These are phyloP conservation scores for Camelina sativa DNA, from an alignment of 345 rosid genomes.

Conservation along the genomic window DNA sequence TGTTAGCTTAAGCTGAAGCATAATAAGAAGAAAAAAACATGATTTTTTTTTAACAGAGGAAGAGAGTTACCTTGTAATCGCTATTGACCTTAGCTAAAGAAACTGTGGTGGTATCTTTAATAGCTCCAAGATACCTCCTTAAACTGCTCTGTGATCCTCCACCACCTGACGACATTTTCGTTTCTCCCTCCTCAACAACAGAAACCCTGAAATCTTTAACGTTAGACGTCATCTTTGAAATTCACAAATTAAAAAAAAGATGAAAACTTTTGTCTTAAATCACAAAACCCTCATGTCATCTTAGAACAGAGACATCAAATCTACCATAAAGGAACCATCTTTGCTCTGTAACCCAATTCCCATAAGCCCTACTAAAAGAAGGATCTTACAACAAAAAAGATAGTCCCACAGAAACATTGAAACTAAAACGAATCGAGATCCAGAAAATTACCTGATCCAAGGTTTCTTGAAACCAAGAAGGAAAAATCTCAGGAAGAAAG, in stretches of 20 bases:
- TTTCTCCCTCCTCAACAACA: slow-evolving; percentile 46
- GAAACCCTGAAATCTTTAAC: slow-evolving; percentile 23
- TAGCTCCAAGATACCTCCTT: slow-evolving; percentile 93
- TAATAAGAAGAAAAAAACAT: background rate
- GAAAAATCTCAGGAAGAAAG: slow-evolving; percentile 34
- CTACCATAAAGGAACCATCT: background rate
- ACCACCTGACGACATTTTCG: slow-evolving; percentile 70
- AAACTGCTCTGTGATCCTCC: slow-evolving; percentile 87
- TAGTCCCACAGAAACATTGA: background rate
- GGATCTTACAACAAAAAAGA: background rate
- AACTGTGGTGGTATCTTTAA: slow-evolving; percentile 96
- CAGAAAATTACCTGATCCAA: slow-evolving; percentile 22
- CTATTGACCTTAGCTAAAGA: slow-evolving; percentile 98
- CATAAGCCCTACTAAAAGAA: background rate
- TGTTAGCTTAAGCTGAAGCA: slow-evolving; percentile 9
- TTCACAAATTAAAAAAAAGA: background rate
- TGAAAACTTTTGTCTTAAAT: slow-evolving; percentile 16
- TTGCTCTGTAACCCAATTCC: slow-evolving; percentile 10
- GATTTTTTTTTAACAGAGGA: background rate
- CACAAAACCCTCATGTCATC: slow-evolving; percentile 35
- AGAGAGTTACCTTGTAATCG: slow-evolving; percentile 74
- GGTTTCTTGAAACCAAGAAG: slow-evolving; percentile 20
- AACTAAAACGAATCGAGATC: slow-evolving; percentile 24
- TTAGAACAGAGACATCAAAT: slow-evolving; percentile 9
- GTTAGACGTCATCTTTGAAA: background rate